phyloP scores from a whole-genome alignment of 2,329 filamentous ascomycete genomes.

The Fusarium longipes region DNA sequence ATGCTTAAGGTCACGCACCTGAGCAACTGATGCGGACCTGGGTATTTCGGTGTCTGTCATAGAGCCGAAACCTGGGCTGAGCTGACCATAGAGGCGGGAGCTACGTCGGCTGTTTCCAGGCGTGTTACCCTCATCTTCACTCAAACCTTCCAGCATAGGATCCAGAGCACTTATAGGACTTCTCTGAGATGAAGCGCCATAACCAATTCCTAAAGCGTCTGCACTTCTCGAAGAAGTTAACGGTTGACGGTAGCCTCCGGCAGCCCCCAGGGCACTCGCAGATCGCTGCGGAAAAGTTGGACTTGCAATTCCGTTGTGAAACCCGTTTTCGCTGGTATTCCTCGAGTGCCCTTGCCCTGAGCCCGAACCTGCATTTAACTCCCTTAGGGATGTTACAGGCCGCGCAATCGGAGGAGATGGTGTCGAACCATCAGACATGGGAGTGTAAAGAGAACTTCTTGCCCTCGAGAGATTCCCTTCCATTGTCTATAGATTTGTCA shows the following conservation, averaged over 20 bases:
- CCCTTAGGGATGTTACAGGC: constrained; percentile 43
- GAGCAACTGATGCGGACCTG: constrained; percentile 77
- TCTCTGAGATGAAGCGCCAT: constrained; percentile 50
- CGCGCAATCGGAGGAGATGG: constrained; percentile 61
- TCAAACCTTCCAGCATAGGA: constrained; percentile 62
- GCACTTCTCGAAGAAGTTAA: constrained; percentile 57
- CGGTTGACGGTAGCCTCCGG: constrained; percentile 67
- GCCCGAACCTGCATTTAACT: constrained; percentile 29
- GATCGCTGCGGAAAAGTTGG: constrained; percentile 63
- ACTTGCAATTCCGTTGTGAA: constrained; percentile 46
- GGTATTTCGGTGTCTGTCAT: constrained; percentile 63
- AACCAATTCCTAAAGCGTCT: constrained; percentile 53
- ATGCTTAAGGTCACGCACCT: constrained; percentile 79
- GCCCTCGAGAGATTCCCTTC: constrained; percentile 89
- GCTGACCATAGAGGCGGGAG: constrained; percentile 48
- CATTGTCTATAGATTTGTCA: constrained; percentile 74
- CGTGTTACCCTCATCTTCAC: constrained; percentile 61
- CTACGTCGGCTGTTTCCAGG: constrained; percentile 38
- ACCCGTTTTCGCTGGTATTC: constrained; percentile 50
- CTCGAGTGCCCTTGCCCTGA: constrained; percentile 47
- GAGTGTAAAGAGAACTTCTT: constrained; percentile 69
- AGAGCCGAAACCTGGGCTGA: constrained; percentile 60
- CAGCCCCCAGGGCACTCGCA: constrained; percentile 71
- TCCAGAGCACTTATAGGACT: constrained; percentile 56
- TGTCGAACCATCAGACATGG: constrained; percentile 62